Conservation (phyloP, 495 filamentous ascomycete species). For the Parathielavia appendiculata region DNA sequence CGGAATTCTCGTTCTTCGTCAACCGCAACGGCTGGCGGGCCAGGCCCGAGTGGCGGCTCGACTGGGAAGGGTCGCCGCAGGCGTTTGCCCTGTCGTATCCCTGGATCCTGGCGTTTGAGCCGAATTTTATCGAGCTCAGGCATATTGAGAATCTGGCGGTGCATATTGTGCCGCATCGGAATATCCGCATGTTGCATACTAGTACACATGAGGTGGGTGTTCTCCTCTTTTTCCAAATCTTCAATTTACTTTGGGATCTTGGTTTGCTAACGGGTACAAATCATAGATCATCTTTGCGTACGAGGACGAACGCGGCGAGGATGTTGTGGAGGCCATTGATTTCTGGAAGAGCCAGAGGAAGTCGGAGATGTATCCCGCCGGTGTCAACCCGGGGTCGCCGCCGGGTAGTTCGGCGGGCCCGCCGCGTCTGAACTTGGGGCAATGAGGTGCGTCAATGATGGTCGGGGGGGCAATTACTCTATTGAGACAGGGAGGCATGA, state of each 20-base stretch:
- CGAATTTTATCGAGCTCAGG: constrained; percentile 96
- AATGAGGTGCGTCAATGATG: neutral
- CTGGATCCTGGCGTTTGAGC: constrained; percentile 96
- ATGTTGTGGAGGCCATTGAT: constrained; percentile 91
- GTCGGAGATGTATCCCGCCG: constrained; percentile 29
- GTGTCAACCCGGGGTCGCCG: constrained; percentile 1
- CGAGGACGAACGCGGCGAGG: constrained; percentile 91
- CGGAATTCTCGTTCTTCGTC: constrained; percentile 97
- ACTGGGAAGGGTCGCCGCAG: constrained; percentile 91
- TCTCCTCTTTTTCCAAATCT: constrained; percentile 11
- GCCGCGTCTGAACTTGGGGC: neutral
- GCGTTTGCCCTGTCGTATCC: constrained; percentile 90
- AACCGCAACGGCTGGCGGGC: constrained; percentile 98
- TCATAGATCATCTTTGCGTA: constrained; percentile 93
- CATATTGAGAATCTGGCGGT: constrained; percentile 90
- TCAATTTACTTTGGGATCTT: neutral
- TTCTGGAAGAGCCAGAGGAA: constrained; percentile 74
- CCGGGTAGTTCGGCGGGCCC: constrained; percentile 6
- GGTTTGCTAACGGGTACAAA: neutral
- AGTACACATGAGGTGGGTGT: constrained; percentile 90
- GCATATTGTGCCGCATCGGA: constrained; percentile 90
- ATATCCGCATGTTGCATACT: constrained; percentile 94
- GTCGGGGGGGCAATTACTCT: no score
- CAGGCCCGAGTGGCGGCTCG: constrained; percentile 90
- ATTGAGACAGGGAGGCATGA: no score